A percentile compares a stretch with the other conserved stretches of the same genome.
Evolutionary conservation across 345 rosid genomes (phyloP).

Genomic region (Excoecaria cochinchinensis): DNA sequence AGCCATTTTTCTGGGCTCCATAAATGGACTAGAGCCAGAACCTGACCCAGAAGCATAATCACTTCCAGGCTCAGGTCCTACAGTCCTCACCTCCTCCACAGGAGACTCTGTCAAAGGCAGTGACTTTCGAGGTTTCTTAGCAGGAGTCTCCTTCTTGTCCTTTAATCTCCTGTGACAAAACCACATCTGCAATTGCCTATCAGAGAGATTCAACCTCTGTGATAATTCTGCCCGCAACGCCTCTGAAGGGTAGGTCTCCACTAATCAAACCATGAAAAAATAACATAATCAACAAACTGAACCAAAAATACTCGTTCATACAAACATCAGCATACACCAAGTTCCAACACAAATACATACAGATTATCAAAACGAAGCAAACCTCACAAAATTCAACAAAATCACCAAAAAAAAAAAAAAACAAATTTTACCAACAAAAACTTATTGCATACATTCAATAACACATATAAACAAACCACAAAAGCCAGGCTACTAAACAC

Average conservation of each 20-base stretch:
- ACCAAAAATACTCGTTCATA: not conserved
- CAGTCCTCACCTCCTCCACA: constrained; percentile 37
- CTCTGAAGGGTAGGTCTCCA: constrained; percentile 86
- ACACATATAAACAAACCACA: not conserved
- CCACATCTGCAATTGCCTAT: constrained; percentile 99
- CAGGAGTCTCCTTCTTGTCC: constrained; percentile 70
- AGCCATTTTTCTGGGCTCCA: constrained; percentile 23
- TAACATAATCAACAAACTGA: constrained; percentile 12
- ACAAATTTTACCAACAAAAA: not conserved
- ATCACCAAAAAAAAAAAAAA: not conserved
- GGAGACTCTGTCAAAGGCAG: constrained; percentile 45
- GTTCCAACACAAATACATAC: not conserved
- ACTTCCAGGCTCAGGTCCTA: constrained; percentile 45
- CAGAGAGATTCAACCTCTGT: constrained; percentile 76
- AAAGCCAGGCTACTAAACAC: not conserved
- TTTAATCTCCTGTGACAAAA: constrained; percentile 96
- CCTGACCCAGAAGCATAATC: constrained; percentile 75
- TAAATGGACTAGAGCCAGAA: constrained; percentile 69
- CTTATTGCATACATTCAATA: not conserved
- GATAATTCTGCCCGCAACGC: constrained; percentile 68
- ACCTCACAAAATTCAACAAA: not conserved
- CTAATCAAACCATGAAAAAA: constrained; percentile 42
- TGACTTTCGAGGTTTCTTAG: constrained; percentile 49
- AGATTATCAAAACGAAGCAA: not conserved
- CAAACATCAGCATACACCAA: not conserved